Evolutionary conservation across 768 basidiomycete genomes (phyloP).

Genomic region (Clathrus columnatus): DNA sequence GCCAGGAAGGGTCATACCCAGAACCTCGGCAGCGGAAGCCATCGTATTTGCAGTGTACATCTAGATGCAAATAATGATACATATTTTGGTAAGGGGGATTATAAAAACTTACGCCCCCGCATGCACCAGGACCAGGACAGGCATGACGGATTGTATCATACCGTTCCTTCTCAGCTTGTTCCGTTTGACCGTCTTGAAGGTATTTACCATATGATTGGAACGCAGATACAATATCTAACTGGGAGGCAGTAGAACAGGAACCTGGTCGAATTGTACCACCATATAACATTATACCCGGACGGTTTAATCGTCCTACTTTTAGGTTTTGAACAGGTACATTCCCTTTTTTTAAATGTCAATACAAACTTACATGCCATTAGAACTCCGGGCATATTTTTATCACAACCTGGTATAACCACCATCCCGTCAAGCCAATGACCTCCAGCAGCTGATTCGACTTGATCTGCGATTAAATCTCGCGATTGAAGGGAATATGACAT

Average conservation of each 20-base stretch:
- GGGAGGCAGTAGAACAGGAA: conserved; percentile 78
- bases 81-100: background rate
- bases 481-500: conserved; percentile 97
- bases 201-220: conserved; percentile 98
- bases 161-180: conserved; percentile 72
- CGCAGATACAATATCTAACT: conserved; percentile 92
- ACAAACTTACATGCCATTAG: conserved; percentile 82
- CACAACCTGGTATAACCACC: conserved; percentile 95
- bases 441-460: conserved; percentile 90
- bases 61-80: conserved; percentile 29
- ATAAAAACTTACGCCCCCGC: conserved; percentile 73
- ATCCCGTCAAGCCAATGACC: conserved; percentile 98
- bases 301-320: conserved; percentile 85
- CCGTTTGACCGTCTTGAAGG: conserved; percentile 79
- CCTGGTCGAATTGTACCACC: conserved; percentile 93
- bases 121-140: conserved; percentile 96
- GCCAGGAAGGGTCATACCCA: conserved; percentile 95
- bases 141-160: conserved; percentile 86
- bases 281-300: conserved; percentile 96
- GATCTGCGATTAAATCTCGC: conserved; percentile 94
- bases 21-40: conserved; percentile 89
- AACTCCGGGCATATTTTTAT: conserved; percentile 99
- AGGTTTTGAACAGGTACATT: background rate
- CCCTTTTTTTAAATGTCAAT: conserved; percentile 1
- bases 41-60: conserved; percentile 99